These are phyloP conservation scores for Letharia columbiana DNA, from an alignment of 495 filamentous ascomycete species.

Conservation along the genomic window DNA sequence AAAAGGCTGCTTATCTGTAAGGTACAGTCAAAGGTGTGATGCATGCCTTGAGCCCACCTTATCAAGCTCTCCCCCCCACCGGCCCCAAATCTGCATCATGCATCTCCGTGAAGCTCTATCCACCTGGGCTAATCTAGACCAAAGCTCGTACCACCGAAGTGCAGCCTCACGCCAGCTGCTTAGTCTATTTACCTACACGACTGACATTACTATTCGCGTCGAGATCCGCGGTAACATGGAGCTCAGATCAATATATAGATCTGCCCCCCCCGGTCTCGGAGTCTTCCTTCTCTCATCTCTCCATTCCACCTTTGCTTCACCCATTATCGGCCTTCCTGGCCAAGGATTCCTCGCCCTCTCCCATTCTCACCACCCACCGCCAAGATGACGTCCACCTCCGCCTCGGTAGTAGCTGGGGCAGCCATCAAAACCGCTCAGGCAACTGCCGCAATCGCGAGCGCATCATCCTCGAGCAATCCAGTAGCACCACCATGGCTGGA, in stretches of 20 bases:
- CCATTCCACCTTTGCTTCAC: background rate
- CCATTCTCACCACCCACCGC: background rate
- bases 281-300: background rate
- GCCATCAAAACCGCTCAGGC: conserved; percentile 11
- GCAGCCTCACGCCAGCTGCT: background rate
- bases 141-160: background rate
- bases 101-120: background rate
- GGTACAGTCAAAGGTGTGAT: conserved; percentile 15
- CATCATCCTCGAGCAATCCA: conserved; percentile 14
- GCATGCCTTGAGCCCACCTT: background rate
- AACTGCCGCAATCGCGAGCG: conserved; percentile 12
- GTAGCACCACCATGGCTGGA: conserved; percentile 35
- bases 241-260: conserved; percentile 5
- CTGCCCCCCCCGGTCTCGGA: background rate
- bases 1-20: conserved; percentile 16
- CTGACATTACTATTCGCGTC: background rate
- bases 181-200: background rate
- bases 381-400: conserved; percentile 11
- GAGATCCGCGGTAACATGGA: background rate
- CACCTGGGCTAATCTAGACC: conserved; percentile 10
- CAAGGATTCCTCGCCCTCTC: background rate
- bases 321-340: conserved; percentile 8
- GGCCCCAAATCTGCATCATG: background rate
- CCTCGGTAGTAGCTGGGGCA: conserved; percentile 5
- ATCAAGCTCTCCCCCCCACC: conserved; percentile 4